Conservation (phyloP, 768 basidiomycete genomes). For the Megacollybia marginata region DNA sequence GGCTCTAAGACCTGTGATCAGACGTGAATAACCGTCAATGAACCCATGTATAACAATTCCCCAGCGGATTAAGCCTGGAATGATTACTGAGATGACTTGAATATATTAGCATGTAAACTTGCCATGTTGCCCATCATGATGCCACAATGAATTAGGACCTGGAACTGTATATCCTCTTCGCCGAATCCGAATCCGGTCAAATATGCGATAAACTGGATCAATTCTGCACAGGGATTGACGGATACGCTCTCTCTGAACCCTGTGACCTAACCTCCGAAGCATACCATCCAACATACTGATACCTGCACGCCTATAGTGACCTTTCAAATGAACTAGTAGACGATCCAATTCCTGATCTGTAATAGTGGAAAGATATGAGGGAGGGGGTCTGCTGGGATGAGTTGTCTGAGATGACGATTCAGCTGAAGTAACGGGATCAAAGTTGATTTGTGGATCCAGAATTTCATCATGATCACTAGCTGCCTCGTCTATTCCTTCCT, state of each 20-base stretch:
- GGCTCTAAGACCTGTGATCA: conserved; percentile 20
- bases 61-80: conserved; percentile 25
- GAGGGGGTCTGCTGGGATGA: neutral
- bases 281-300: conserved; percentile 17
- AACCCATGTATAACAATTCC: too few species aligned
- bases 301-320: conserved; percentile 17
- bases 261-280: conserved; percentile 13
- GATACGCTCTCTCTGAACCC: conserved; percentile 13
- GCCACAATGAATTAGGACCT: too few species aligned
- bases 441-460: too few species aligned
- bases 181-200: conserved; percentile 13
- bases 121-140: too few species aligned
- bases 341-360: too few species aligned
- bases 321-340: conserved; percentile 11
- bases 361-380: too few species aligned
- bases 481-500: too few species aligned
- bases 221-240: conserved; percentile 11
- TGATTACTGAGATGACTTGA: conserved; percentile 12
- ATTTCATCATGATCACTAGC: conserved; percentile 1
- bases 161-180: conserved; percentile 22
- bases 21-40: too few species aligned
- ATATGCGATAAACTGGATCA: too few species aligned
- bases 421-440: too few species aligned
- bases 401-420: too few species aligned
- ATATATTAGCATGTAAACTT: conserved; percentile 24